Base-by-base conservation (phyloP, 31 red algal genomes). In the Endocladia muricata region DNA sequence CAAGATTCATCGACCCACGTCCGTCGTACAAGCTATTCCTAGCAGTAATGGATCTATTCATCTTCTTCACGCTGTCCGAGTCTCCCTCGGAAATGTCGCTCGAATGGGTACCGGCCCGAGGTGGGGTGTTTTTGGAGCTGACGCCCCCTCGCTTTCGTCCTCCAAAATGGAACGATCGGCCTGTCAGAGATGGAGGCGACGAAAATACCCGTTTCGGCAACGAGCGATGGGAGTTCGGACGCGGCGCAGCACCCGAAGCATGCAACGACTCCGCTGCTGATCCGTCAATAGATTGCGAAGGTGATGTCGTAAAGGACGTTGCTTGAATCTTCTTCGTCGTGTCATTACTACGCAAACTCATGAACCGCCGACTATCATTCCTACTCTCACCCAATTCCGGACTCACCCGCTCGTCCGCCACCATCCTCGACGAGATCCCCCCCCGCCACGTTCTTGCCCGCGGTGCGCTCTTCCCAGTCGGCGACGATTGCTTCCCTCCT, bases 181-280 rank as follows among this genome's bases (percentile, higher is more conserved):
- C 33, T 4, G 61, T 34, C 28, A 67, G 39, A 39, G 43, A 55
- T 26, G 88, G 88, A 4, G 88, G 79, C 3, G 88, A 92, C 31
- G 79, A 92, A 3, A 84, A 73, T 42, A 84, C 79, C 34, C 79
- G 43, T 29, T 78, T 78, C 21, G 88, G 88, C 29, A 92, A 57
- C 17, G 80, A 79, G 34, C 88, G 88, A 28, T 44, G 40, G 21
- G 65, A 72, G 13, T 70, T 71, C 9, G 51, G 17, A 17, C 22
- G 22, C 17, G 26, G n/a, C 15, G 6, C 34, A 11, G 17, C 22
- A n/a, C n/a, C n/a, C 13, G 72, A 26, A 28, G 15, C 5, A 36
- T 15, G n/a, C 49, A 17, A 35, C 17, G 49, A 76, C 22, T 38
- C 3, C 23, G 51, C 15, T 15, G 28, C 33, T 30, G n/a, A 11